These are phyloP conservation scores for Pichia sp. DNA, from an alignment of 1,139 yeast genomes.

Conservation along the genomic window DNA sequence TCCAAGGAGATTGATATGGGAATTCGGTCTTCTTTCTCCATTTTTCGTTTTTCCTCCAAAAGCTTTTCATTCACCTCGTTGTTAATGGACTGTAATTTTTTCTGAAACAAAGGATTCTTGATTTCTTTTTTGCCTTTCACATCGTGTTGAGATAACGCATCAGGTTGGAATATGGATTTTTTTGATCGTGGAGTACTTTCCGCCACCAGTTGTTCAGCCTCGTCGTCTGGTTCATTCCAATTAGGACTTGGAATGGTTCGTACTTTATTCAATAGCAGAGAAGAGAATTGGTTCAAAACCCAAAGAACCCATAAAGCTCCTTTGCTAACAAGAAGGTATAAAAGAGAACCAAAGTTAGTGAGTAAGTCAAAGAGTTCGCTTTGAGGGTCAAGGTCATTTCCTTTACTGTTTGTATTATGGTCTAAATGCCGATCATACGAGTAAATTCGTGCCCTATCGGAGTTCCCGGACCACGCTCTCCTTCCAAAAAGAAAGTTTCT, in stretches of 20 bases:
- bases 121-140: conserved; percentile 6
- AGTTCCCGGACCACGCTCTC: conserved; percentile 10
- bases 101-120: conserved; percentile 15
- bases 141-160: not conserved
- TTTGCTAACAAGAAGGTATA: conserved; percentile 22
- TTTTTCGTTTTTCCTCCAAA: conserved; percentile 9
- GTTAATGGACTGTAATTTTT: conserved; percentile 11
- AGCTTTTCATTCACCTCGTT: conserved; percentile 15
- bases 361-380: conserved; percentile 25
- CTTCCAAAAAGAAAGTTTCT: conserved; percentile 12
- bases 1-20: not conserved
- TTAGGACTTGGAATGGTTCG: conserved; percentile 27
- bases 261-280: conserved; percentile 16
- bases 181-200: conserved; percentile 22
- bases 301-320: conserved; percentile 25
- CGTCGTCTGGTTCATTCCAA: not conserved
- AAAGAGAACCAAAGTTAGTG: conserved; percentile 19
- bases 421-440: not conserved
- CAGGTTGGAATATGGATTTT: not conserved
- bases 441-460: conserved; percentile 4
- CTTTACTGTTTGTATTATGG: not conserved
- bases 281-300: conserved; percentile 17
- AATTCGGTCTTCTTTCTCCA: not conserved
- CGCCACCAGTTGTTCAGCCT: conserved; percentile 4
- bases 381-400: conserved; percentile 13